Base-by-base conservation (phyloP, 1,284 basidiomycete species). In the Flammula alnicola region DNA sequence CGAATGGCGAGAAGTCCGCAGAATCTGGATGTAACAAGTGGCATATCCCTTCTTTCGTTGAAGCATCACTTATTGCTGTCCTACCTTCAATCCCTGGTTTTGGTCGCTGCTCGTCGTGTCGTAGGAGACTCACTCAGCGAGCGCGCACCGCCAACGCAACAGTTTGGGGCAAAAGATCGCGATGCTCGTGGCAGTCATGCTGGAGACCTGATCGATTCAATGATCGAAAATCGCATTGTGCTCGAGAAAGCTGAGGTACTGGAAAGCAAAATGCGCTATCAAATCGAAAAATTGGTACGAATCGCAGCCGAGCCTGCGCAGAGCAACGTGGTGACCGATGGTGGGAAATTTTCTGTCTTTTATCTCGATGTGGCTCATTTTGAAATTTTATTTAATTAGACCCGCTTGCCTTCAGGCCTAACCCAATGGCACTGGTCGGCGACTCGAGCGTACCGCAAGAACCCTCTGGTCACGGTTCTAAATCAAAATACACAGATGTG, bases 281-380 rank as follows among this genome's bases (percentile, higher is more conserved):
- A 98, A 68, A 92, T 98, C 62, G 95, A 98, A 62, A 98, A 98
- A 67, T 81, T 97, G 16, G 80, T 95, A 25, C 80, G 84, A 48
- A 71, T 91, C 4, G 88, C 91, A 26, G 83, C 86, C 46, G 79
- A 81, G 26, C 70, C 78, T 2, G 74, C 79, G 8, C 72, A 74
- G n/a, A 74, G 71, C 12, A 67, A 77, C 35, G 77, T 83, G 45
- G 72, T 80, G 14, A 71, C 80, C 9, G 85, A 93, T 59, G 92
- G 91, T 91, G 61, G 53, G 73, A 61, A 47, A 12, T 37, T 16
- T 54, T 31, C 14, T 20, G 51, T 25, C 49, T 39, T 11, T n/a
- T 20, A 19, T 23, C 1, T 29, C 2, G 12, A 41, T 33, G 10
- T 22, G 5, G 4, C 22, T 14, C 12, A 22, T 27, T 16, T 5